These are phyloP conservation scores for Stachybotrys echinatus DNA, from an alignment of 2,329 filamentous ascomycete genomes.

Conservation along the genomic window DNA sequence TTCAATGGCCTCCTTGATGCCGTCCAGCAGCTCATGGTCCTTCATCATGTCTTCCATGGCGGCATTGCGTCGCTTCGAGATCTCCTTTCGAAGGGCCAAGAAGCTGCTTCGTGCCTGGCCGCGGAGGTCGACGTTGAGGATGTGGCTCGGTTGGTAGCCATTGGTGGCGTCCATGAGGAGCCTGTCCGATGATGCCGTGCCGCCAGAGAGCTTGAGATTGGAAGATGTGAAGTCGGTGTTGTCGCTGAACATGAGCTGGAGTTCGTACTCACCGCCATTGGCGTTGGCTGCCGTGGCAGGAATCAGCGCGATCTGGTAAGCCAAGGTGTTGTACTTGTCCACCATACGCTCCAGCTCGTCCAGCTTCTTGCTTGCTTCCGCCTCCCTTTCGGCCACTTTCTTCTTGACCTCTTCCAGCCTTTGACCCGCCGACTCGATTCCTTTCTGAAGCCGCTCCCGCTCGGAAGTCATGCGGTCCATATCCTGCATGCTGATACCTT, in stretches of 20 bases:
- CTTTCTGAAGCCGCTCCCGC: conserved; percentile 85
- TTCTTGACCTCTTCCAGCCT: conserved; percentile 82
- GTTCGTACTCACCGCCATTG: conserved; percentile 78
- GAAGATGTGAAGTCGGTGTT: conserved; percentile 70
- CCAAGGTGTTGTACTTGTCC: conserved; percentile 87
- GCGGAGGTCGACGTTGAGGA: conserved; percentile 84
- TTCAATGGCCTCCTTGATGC: conserved; percentile 93
- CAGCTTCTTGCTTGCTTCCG: conserved; percentile 78
- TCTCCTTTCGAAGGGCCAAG: conserved; percentile 74
- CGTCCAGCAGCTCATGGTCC: conserved; percentile 87
- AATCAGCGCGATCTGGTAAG: conserved; percentile 89
- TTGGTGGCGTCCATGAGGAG: conserved; percentile 76
- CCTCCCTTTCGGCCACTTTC: conserved; percentile 77
- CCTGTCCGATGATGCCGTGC: conserved; percentile 56
- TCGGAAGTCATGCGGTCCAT: conserved; percentile 99
- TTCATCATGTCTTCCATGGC: conserved; percentile 90
- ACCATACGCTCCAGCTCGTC: conserved; percentile 90
- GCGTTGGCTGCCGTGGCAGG: conserved; percentile 80
- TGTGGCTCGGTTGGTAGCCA: conserved; percentile 84
- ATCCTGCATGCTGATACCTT: conserved; percentile 95
- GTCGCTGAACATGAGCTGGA: conserved; percentile 76
- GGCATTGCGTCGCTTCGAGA: conserved; percentile 79
- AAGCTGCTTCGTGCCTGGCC: conserved; percentile 78
- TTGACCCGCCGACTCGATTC: conserved; percentile 69
- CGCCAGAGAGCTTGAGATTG: conserved; percentile 39